phyloP scores from a whole-genome alignment of 2,329 filamentous ascomycete genomes.

The Graphium sp. region DNA sequence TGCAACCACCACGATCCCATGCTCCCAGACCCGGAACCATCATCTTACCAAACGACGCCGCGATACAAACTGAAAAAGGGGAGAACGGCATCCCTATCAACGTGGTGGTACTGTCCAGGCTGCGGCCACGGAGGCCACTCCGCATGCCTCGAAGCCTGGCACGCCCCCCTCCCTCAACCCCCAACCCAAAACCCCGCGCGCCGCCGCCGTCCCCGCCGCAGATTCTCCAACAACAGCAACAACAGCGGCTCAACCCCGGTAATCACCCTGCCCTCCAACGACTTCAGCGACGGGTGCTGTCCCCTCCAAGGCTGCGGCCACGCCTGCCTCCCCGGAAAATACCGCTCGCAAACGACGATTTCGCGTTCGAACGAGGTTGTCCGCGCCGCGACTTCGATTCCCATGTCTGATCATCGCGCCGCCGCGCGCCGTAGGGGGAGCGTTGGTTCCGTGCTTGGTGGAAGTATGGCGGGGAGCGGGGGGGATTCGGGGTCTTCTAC shows the following conservation, averaged over 20 bases:
- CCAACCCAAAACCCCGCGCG: no score
- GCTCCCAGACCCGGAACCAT: background rate
- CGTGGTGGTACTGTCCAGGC: conserved; percentile 48
- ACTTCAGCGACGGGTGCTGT: conserved; percentile 38
- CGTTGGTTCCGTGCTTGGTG: no score
- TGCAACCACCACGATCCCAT: conserved; percentile 24
- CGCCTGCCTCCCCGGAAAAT: conserved; percentile 40
- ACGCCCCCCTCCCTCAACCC: conserved; percentile 22
- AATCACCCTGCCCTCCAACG: conserved; percentile 8
- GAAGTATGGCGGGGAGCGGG: conserved; percentile 9
- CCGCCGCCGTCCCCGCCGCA: no score
- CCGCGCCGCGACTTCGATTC: conserved; percentile 24
- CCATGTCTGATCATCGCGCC: no score
- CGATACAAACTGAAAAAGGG: background rate
- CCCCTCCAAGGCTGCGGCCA: conserved; percentile 50
- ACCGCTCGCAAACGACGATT: conserved; percentile 28
- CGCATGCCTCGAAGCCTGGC: conserved; percentile 42
- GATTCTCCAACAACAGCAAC: no score
- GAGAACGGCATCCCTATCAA: conserved; percentile 13
- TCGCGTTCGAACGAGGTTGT: conserved; percentile 33
- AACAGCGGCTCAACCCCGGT: no score
- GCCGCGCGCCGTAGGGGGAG: no score
- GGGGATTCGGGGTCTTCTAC: conserved; percentile 6
- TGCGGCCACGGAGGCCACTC: conserved; percentile 48
- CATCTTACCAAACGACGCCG: conserved; percentile 7